Conservation (phyloP, 1,139 yeast genomes). For the Geotrichum reessii region DNA sequence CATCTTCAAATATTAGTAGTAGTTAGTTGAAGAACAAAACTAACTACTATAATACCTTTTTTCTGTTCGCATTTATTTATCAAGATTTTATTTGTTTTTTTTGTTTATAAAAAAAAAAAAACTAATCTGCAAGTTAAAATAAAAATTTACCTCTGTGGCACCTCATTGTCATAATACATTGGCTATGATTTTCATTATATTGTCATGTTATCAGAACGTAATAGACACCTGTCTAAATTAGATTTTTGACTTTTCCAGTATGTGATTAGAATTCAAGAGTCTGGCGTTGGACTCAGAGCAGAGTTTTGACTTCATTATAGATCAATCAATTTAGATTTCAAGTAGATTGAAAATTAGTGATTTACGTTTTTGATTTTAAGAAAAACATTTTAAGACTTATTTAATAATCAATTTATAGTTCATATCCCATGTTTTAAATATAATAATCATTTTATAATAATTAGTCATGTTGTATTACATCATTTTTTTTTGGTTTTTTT, state of each 20-base stretch:
- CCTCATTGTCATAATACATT: too few species aligned
- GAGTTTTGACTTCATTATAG: neutral
- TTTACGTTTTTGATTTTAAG: neutral
- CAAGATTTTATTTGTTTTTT: too few species aligned
- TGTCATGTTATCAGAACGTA: too few species aligned
- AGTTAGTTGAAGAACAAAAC: neutral
- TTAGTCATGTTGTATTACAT: neutral
- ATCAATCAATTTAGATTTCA: neutral
- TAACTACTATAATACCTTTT: neutral
- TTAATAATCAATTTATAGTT: neutral
- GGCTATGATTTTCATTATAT: too few species aligned
- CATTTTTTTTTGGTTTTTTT: neutral
- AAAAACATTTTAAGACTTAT: neutral
- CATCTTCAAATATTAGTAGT: constrained; percentile 32
- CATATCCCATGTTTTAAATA: neutral
- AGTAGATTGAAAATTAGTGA: neutral
- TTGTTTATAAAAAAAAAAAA: too few species aligned
- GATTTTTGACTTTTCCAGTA: neutral
- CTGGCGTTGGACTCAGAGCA: neutral
- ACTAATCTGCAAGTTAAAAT: too few species aligned
- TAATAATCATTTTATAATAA: neutral
- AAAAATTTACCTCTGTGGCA: too few species aligned
- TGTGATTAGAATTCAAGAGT: neutral
- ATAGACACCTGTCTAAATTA: too few species aligned
- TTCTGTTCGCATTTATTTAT: too few species aligned